phyloP scores from a whole-genome alignment of 1,139 yeast species.

The Taphrina wiesneri region DNA sequence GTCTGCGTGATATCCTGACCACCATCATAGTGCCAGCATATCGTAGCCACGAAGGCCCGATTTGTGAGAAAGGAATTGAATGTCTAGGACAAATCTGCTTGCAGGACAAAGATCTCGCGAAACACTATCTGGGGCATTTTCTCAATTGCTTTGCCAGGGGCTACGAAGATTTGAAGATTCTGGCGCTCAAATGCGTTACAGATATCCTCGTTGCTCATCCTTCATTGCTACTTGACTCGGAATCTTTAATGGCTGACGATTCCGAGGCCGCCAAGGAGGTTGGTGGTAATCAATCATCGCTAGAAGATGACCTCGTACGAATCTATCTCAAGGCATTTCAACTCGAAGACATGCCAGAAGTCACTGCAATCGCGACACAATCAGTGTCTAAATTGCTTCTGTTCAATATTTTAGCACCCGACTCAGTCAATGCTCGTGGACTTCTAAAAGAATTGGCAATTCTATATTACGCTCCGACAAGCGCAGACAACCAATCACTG shows the following conservation, averaged over 20 bases:
- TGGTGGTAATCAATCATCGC: slow-evolving; percentile 16
- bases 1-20: slow-evolving; percentile 70
- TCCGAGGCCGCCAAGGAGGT: slow-evolving; percentile 19
- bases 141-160: slow-evolving; percentile 66
- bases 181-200: slow-evolving; percentile 68
- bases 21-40: slow-evolving; percentile 84
- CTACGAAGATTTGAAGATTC: slow-evolving; percentile 60
- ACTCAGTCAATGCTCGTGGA: slow-evolving; percentile 48
- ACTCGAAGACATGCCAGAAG: slow-evolving; percentile 56
- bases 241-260: slow-evolving; percentile 61
- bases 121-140: slow-evolving; percentile 59
- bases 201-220: slow-evolving; percentile 83
- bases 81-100: slow-evolving; percentile 81
- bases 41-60: slow-evolving; percentile 58
- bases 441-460: slow-evolving; percentile 70
- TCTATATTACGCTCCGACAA: slow-evolving; percentile 71
- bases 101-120: slow-evolving; percentile 63
- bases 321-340: slow-evolving; percentile 65
- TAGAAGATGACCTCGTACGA: slow-evolving; percentile 55
- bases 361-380: slow-evolving; percentile 82
- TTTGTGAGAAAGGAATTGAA: slow-evolving; percentile 67
- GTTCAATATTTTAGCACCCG: slow-evolving; percentile 63
- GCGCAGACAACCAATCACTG: slow-evolving; percentile 63
- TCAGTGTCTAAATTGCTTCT: slow-evolving; percentile 81
- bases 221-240: slow-evolving; percentile 61